phyloP scores from a whole-genome alignment of 345 rosid species.

The Eucalyptus tenuipes region DNA sequence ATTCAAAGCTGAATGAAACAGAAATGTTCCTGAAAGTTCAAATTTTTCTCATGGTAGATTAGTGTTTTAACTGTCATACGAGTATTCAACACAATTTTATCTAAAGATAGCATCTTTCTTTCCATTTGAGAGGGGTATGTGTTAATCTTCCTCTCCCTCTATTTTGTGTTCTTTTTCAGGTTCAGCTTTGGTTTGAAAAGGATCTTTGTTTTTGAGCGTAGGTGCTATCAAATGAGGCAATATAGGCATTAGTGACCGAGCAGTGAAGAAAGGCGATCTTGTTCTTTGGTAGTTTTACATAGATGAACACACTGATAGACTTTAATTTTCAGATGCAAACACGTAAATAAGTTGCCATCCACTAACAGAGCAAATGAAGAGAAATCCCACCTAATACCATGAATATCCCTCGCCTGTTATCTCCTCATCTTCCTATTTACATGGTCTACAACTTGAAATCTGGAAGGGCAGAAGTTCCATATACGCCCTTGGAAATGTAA shows the following conservation, averaged over 20 bases:
- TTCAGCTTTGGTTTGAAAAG: background rate
- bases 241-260: accelerated
- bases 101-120: background rate
- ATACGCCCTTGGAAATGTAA: background rate
- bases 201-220: too few species aligned
- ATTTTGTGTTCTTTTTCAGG: background rate
- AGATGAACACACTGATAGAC: background rate
- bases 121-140: background rate
- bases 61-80: background rate
- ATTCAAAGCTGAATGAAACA: background rate
- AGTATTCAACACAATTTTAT: background rate
- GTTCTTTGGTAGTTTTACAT: background rate
- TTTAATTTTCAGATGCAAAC: background rate
- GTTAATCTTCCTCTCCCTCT: background rate
- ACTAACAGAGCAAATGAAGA: background rate
- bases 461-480: background rate
- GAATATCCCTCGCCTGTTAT: background rate
- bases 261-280: background rate
- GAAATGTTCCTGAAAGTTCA: background rate
- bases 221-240: too few species aligned
- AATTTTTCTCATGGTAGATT: background rate
- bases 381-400: background rate
- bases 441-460: background rate
- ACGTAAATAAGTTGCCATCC: background rate
- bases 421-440: background rate